A percentile compares a stretch with the other conserved stretches of the same genome.
Conservation (phyloP, 345 rosid genomes). For the Hibiscus trionum region DNA sequence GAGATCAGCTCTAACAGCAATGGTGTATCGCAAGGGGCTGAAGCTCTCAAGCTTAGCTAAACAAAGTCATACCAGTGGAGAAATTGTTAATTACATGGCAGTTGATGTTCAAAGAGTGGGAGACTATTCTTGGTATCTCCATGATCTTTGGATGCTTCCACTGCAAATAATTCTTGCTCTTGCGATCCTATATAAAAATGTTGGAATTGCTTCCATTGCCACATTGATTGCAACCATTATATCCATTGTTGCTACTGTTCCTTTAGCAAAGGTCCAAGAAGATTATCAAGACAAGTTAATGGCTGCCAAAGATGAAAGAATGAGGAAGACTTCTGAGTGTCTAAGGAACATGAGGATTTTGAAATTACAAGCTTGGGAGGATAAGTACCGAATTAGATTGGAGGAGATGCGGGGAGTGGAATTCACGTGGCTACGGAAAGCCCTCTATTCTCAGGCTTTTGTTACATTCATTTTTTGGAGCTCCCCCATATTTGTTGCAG, state of each 20-base stretch:
- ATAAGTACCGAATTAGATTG: constrained; percentile 61
- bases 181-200: constrained; percentile 86
- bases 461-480: constrained; percentile 98
- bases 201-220: constrained; percentile 90
- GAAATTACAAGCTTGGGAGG: constrained; percentile 99
- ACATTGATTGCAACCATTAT: constrained; percentile 81
- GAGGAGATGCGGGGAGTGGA: constrained; percentile 95
- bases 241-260: constrained; percentile 77
- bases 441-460: constrained; percentile 94
- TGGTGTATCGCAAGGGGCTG: constrained; percentile 92
- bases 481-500: constrained; percentile 96
- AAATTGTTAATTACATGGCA: constrained; percentile 96
- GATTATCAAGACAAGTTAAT: constrained; percentile 91
- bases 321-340: constrained; percentile 99
- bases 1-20: constrained; percentile 93
- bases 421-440: constrained; percentile 83
- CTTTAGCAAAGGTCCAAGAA: constrained; percentile 86
- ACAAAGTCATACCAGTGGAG: constrained; percentile 96
- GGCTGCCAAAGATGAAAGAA: constrained; percentile 98
- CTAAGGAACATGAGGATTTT: constrained; percentile 97
- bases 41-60: constrained; percentile 79
- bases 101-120: constrained; percentile 97
- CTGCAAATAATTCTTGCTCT: constrained; percentile 94
- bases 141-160: constrained; percentile 99
- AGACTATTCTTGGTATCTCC: constrained; percentile 97